Evolutionary conservation across 257 asterid species (phyloP), one percentile per base, ranked within the genome.

Genomic region (Anisodus acutangulus): DNA sequence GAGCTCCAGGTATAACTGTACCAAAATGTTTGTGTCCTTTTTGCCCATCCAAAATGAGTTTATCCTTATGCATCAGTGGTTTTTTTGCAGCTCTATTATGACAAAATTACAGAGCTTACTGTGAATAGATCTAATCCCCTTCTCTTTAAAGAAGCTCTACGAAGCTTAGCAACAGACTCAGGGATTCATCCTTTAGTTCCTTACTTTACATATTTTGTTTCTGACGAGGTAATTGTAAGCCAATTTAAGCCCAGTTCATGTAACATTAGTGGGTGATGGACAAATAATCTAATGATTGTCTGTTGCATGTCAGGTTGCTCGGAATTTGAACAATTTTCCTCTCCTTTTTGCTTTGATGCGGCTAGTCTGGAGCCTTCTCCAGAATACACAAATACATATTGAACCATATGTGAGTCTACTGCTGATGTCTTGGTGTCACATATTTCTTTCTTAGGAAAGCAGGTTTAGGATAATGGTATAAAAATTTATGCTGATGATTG

Each of bases 101-200:
- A 95, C 88, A 97, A 97, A 88, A 89, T 97, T 83, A 93, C 97
- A 1, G 99, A 97, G 90, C 93, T 97, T 87, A 91, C 95, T 47
- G 87, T 91, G 81, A 89, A 91, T 84, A 93, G 90, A 90, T 92
- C 99, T 1, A 97, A 91, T 82, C 90, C 98, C 62, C 86, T 88
- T 70, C 93, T 95, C 80, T 93, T 97, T 86, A 97, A 93, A 85
- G 90, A 91, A 88, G 98, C 99, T 74, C 86, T 97, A 78, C 88
- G 60, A 89, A 95, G 98, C 93, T 91, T 97, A 93, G 95, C 98
- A 87, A 93, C 98, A 70, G 98, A 95, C 88, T 93, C 99, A 3
- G 99, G 99, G 83, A 92, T 97, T 69, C 99, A 97, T 89, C 98
- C 98, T 66, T 86, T 97, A 86, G 98, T 97, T 87, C 99, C 99